Base-by-base conservation (phyloP, 345 rosid species). In the Carallia pectinifolia region DNA sequence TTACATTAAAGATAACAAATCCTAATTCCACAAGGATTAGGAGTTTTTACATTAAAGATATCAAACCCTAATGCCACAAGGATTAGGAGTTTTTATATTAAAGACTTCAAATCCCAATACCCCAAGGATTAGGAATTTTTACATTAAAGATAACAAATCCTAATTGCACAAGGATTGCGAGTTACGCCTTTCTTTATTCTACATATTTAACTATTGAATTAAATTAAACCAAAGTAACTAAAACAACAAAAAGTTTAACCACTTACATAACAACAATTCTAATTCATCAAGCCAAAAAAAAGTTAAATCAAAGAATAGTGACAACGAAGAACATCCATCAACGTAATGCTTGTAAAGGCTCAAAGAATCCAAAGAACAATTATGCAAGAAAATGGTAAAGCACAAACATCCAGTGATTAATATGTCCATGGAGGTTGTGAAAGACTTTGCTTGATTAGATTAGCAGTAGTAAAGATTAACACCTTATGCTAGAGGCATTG, bases 401-500 rank as follows among this genome's bases (percentile, higher is more conserved):
- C 36, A 4, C 29, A 29, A 55, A 19, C 16, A 38, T 55, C 58
- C 8, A 47, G 48, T 1, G 48, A 33, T 61, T 31, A 47, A 15
- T 29, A 33, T 33, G 19, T 31, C 7, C 29, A 58, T 3, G 48
- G 52, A 33, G 58, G 33, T 23, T 7, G 15, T 40, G 39, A 9
- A 4, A 48, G 44, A 48, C 34, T 5, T 7, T 39, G 7, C 0
- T 30, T 13, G 9, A 50, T 30, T 53, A 4, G 7, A 44, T 36
- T 34, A 37, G 10, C 31, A 2, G 0, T 55, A 58, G 29, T 5
- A 27, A 16, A 16, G 56, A 67, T 27, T 27, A 54, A 71, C 27
- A 95, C 99, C 97, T 96, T 84, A 92, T 90, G 78, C 98, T 92
- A 72, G 99, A 96, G 52, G 99, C 99, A 76, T 96, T 96, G 77